phyloP scores from a whole-genome alignment of 2,329 filamentous ascomycete genomes.

The Coleophoma crateriformis region DNA sequence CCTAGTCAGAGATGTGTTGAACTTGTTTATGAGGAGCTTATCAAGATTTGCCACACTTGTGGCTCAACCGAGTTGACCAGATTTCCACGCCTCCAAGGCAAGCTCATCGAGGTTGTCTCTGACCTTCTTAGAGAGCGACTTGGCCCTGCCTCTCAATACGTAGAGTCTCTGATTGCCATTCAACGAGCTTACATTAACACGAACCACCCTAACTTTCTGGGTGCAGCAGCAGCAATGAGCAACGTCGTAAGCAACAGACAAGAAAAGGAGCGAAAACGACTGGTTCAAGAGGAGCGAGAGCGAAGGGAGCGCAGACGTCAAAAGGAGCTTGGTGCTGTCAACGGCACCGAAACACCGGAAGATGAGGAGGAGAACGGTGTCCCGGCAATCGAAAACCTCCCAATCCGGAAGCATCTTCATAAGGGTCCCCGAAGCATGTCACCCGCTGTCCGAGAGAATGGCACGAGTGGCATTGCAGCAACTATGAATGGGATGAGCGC shows the following conservation, averaged over 20 bases:
- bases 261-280: slow-evolving; percentile 79
- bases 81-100: slow-evolving; percentile 88
- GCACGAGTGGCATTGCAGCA: slow-evolving; percentile 52
- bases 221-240: slow-evolving; percentile 94
- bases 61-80: slow-evolving; percentile 89
- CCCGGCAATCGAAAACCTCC: slow-evolving; percentile 51
- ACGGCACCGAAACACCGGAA: slow-evolving; percentile 65
- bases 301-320: slow-evolving; percentile 76
- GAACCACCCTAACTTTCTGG: slow-evolving; percentile 97
- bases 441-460: slow-evolving; percentile 68
- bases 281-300: slow-evolving; percentile 77
- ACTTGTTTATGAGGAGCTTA: slow-evolving; percentile 95
- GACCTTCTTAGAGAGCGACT: slow-evolving; percentile 89
- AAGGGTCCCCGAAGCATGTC: slow-evolving; percentile 73
- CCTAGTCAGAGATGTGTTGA: slow-evolving; percentile 96
- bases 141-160: slow-evolving; percentile 83
- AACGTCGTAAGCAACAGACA: slow-evolving; percentile 93
- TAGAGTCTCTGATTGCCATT: slow-evolving; percentile 95
- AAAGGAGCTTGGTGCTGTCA: slow-evolving; percentile 75
- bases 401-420: slow-evolving; percentile 46
- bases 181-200: slow-evolving; percentile 99
- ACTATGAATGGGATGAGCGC: slow-evolving; percentile 62
- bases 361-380: slow-evolving; percentile 44
- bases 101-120: slow-evolving; percentile 96
- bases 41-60: slow-evolving; percentile 99